Conservation (phyloP, 2,329 filamentous ascomycete genomes). For the Coniella lustricola region DNA sequence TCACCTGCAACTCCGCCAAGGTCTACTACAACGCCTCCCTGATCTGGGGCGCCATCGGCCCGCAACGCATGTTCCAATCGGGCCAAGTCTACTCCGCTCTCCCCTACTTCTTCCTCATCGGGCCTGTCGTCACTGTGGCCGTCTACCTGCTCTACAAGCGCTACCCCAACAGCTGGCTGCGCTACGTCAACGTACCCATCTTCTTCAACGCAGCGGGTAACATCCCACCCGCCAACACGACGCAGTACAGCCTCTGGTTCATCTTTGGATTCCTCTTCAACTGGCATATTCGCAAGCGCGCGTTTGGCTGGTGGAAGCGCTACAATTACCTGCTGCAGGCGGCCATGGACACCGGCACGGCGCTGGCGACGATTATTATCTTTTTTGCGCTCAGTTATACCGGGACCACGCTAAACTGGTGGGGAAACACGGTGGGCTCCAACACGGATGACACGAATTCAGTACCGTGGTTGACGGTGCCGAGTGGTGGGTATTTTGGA, state of each 20-base stretch:
- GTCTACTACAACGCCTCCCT: constrained; percentile 27
- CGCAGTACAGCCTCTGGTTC: constrained; percentile 27
- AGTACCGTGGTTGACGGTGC: constrained; percentile 26
- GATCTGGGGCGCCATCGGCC: constrained; percentile 28
- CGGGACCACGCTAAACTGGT: constrained; percentile 25
- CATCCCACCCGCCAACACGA: constrained; percentile 27
- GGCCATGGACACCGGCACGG: constrained; percentile 28
- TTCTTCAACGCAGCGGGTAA: constrained; percentile 28
- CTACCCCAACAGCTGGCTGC: constrained; percentile 25
- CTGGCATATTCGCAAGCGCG: constrained; percentile 23
- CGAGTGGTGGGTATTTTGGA: constrained; percentile 24
- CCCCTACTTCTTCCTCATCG: constrained; percentile 27
- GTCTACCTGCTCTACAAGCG: constrained; percentile 24
- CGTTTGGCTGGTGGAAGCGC: constrained; percentile 27
- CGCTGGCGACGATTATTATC: constrained; percentile 25
- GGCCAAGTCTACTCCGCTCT: constrained; percentile 25
- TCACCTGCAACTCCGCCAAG: constrained; percentile 27
- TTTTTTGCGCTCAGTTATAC: constrained; percentile 28
- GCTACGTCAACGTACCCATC: constrained; percentile 27
- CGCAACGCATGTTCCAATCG: constrained; percentile 26
- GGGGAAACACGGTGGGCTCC: constrained; percentile 28
- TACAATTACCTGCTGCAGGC: constrained; percentile 26
- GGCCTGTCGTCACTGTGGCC: constrained; percentile 25
- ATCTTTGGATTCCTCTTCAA: constrained; percentile 27
- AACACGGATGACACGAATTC: constrained; percentile 28